These are phyloP conservation scores for Mycosphaerelloides madeirae DNA, from an alignment of 2,329 filamentous ascomycete genomes.

Conservation along the genomic window DNA sequence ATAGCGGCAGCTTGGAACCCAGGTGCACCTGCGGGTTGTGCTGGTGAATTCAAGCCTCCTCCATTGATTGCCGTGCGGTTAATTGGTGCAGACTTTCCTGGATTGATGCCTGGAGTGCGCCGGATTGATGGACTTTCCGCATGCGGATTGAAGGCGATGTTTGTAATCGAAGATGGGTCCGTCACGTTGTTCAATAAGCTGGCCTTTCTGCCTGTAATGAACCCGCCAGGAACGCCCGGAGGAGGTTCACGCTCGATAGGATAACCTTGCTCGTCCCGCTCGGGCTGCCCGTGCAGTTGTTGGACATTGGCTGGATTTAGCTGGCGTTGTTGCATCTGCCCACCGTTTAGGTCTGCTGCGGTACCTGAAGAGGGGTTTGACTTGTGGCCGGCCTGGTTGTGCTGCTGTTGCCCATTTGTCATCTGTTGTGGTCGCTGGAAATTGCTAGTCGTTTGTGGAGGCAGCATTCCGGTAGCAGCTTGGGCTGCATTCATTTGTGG, in stretches of 20 bases:
- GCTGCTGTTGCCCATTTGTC: constrained; percentile 9
- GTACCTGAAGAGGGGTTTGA: constrained; percentile 31
- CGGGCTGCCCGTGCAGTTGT: constrained; percentile 1
- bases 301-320: constrained; percentile 8
- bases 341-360: constrained; percentile 23
- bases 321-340: constrained; percentile 24
- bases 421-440: constrained; percentile 24
- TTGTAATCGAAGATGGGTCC: constrained; percentile 22
- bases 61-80: constrained; percentile 33
- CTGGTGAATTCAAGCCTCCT: constrained; percentile 7
- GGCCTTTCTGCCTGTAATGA: constrained; percentile 44
- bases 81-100: constrained; percentile 70
- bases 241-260: constrained; percentile 24
- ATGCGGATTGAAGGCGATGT: constrained; percentile 45
- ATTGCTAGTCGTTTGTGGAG: constrained; percentile 25
- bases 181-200: constrained; percentile 36
- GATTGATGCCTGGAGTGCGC: constrained; percentile 83
- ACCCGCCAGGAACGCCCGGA: constrained; percentile 37
- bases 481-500: constrained; percentile 21
- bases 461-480: constrained; percentile 22
- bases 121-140: constrained; percentile 68
- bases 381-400: constrained; percentile 20
- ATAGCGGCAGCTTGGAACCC: constrained; percentile 10
- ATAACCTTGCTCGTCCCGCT: constrained; percentile 1
- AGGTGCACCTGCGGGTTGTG: constrained; percentile 7